Conservation (phyloP, 2,329 filamentous ascomycete genomes). For the Xylariaceae sp. region DNA sequence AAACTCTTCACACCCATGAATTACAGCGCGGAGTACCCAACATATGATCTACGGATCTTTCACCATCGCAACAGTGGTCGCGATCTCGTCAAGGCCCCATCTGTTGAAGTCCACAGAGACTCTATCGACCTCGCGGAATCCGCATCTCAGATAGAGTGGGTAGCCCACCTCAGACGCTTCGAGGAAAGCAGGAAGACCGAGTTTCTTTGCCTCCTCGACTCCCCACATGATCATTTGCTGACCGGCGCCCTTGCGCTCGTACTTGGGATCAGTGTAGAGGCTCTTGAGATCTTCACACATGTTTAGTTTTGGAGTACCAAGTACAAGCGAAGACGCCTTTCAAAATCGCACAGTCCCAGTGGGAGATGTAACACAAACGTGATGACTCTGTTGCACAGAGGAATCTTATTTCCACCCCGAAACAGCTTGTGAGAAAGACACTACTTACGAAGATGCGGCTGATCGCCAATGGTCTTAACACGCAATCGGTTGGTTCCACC, state of each 20-base stretch:
- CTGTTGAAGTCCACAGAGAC: conserved; percentile 28
- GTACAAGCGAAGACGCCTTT: too few species aligned
- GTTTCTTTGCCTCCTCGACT: conserved; percentile 35
- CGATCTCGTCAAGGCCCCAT: conserved; percentile 24
- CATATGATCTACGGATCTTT: conserved; percentile 1
- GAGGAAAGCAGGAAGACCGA: conserved; percentile 35
- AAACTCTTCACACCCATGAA: too few species aligned
- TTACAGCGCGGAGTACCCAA: too few species aligned
- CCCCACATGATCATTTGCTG: conserved; percentile 38
- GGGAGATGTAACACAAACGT: too few species aligned
- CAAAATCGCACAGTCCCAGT: too few species aligned
- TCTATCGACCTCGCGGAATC: conserved; percentile 37
- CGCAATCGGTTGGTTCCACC: conserved; percentile 22
- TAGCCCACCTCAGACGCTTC: conserved; percentile 37
- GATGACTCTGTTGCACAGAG: too few species aligned
- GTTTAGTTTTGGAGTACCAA: too few species aligned
- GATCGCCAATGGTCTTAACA: conserved; percentile 20
- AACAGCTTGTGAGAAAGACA: neutral
- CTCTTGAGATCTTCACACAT: conserved; percentile 33
- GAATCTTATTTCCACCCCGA: neutral
- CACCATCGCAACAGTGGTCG: conserved; percentile 15
- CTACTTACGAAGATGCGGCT: conserved; percentile 30
- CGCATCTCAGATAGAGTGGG: conserved; percentile 37
- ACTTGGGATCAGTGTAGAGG: conserved; percentile 41
- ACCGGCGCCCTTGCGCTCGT: conserved; percentile 40